Percentiles rank a stretch among this genome's conserved stretches.
These are phyloP conservation scores for Sphaerobolus stellatus DNA, from an alignment of 1,284 basidiomycete genomes.

Conservation along the genomic window DNA sequence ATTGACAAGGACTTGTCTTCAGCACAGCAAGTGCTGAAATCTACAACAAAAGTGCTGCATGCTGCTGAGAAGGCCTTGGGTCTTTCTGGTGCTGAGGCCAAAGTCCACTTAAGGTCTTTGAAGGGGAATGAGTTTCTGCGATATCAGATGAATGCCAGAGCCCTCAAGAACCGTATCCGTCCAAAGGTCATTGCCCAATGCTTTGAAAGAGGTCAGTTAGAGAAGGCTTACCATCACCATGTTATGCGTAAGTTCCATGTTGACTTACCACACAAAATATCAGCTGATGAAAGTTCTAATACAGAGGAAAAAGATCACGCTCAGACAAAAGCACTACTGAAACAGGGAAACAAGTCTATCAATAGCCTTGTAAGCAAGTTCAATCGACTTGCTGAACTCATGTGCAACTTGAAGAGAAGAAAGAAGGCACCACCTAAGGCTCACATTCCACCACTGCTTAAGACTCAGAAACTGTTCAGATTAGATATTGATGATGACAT, in stretches of 20 bases:
- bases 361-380: background rate
- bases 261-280: constrained; percentile 9
- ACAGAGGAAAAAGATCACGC: background rate
- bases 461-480: background rate
- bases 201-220: constrained; percentile 12
- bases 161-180: constrained; percentile 14
- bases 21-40: background rate
- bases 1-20: too few species aligned
- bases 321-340: background rate
- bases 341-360: background rate
- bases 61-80: background rate
- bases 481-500: background rate
- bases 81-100: background rate
- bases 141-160: constrained; percentile 12
- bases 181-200: constrained; percentile 3
- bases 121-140: constrained; percentile 8
- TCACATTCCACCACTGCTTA: background rate
- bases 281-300: background rate
- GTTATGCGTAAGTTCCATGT: too few species aligned
- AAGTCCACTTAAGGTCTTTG: constrained; percentile 4
- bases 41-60: background rate
- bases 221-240: constrained; percentile 7
- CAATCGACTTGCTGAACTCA: background rate
- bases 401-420: background rate
- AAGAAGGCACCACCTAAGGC: background rate